These are phyloP conservation scores for Rhododendron henanense DNA, from an alignment of 148 eudicot genomes.

Conservation along the genomic window DNA sequence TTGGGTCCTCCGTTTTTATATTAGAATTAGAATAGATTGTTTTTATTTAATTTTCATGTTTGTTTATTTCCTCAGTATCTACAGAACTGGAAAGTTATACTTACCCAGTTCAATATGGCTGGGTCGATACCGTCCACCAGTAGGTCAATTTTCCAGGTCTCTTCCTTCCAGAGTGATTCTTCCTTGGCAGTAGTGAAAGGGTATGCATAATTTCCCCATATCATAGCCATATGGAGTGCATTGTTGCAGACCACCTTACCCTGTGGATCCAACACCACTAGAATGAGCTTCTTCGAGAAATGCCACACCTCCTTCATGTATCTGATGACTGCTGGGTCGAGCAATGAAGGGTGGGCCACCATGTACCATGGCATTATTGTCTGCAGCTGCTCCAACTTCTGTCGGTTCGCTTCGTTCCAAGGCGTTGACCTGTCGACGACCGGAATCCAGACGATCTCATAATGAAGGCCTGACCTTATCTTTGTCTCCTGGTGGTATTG, in stretches of 20 bases:
- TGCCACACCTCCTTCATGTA: constrained; percentile 80
- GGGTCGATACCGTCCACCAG: constrained; percentile 60
- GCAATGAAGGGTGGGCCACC: constrained; percentile 55
- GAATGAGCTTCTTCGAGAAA: constrained; percentile 54
- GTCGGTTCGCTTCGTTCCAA: constrained; percentile 55
- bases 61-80: background rate
- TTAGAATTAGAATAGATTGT: too few species aligned
- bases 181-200: constrained; percentile 66
- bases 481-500: constrained; percentile 47
- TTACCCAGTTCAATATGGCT: constrained; percentile 52
- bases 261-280: constrained; percentile 77
- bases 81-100: background rate
- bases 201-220: constrained; percentile 73
- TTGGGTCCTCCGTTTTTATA: too few species aligned
- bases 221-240: constrained; percentile 79
- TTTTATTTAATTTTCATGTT: background rate
- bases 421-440: constrained; percentile 40
- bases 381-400: constrained; percentile 41
- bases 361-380: constrained; percentile 78
- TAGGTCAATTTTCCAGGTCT: constrained; percentile 73
- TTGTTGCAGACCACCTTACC: constrained; percentile 67
- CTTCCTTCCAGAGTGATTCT: constrained; percentile 66
- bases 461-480: constrained; percentile 35
- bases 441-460: constrained; percentile 92
- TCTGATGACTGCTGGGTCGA: constrained; percentile 66